Evolutionary conservation across 768 basidiomycete genomes (phyloP).

Genomic region (Boletus coccyginus): DNA sequence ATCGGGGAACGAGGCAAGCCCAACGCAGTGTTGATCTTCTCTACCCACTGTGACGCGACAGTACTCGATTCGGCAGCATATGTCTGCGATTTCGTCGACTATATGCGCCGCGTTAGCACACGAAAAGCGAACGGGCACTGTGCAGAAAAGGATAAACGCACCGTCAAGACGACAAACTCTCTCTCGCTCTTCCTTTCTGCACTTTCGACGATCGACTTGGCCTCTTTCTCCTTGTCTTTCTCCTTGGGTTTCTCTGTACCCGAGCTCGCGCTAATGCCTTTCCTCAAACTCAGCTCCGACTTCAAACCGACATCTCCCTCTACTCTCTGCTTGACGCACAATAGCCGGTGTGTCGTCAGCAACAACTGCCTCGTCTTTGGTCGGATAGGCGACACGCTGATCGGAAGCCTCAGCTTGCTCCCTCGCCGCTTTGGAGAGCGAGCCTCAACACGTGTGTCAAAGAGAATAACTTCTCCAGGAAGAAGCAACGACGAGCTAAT

Average conservation of each 20-base stretch:
- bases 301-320: constrained; percentile 43
- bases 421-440: constrained; percentile 54
- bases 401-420: constrained; percentile 50
- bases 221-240: constrained; percentile 44
- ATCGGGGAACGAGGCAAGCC: constrained; percentile 13
- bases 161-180: constrained; percentile 61
- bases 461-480: constrained; percentile 48
- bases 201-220: constrained; percentile 41
- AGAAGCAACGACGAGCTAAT: constrained; percentile 37
- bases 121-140: neutral
- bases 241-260: constrained; percentile 19
- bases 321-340: constrained; percentile 53
- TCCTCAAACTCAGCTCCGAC: constrained; percentile 46
- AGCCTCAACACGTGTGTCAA: constrained; percentile 52
- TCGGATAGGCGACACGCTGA: constrained; percentile 46
- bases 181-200: constrained; percentile 54
- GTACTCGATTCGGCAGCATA: constrained; percentile 40
- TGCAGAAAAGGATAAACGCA: constrained; percentile 32
- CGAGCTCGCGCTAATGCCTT: constrained; percentile 1
- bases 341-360: constrained; percentile 52
- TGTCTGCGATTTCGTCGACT: constrained; percentile 48
- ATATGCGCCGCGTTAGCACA: neutral
- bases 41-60: constrained; percentile 37
- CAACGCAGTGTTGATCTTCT: constrained; percentile 38
- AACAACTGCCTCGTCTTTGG: constrained; percentile 54